These are phyloP conservation scores for Pseudonitzschia pungens DNA, from an alignment of 108 stramenopile species.

Conservation along the genomic window DNA sequence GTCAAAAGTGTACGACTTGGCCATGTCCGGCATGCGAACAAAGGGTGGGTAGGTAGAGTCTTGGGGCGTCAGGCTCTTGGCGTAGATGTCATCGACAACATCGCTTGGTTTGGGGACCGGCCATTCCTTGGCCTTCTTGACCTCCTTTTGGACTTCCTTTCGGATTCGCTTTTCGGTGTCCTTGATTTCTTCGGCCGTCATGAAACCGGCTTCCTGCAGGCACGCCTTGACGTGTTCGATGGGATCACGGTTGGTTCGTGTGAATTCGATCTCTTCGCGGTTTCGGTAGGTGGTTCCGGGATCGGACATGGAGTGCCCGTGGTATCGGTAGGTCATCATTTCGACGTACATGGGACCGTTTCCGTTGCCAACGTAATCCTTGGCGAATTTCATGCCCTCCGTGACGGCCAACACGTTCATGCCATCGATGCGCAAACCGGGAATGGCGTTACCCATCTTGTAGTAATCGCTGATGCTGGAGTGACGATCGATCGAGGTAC, in stretches of 20 bases:
- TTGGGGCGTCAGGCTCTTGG: constrained; percentile 52
- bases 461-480: constrained; percentile 95
- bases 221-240: constrained; percentile 96
- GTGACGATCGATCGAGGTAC: constrained; percentile 96
- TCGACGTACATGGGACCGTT: constrained; percentile 99
- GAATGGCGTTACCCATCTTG: constrained; percentile 99
- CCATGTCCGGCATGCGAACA: constrained; percentile 87
- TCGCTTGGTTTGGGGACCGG: constrained; percentile 48
- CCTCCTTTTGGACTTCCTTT: constrained; percentile 88
- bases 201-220: constrained; percentile 86
- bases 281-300: constrained; percentile 99
- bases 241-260: constrained; percentile 95
- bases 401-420: constrained; percentile 98
- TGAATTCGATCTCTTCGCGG: constrained; percentile 98
- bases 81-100: constrained; percentile 66
- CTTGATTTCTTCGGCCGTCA: constrained; percentile 94
- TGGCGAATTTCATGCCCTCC: constrained; percentile 95
- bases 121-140: constrained; percentile 86
- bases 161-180: constrained; percentile 95
- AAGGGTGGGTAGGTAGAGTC: constrained; percentile 70
- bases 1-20: constrained; percentile 53
- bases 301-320: constrained; percentile 99
- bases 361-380: constrained; percentile 91
- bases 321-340: constrained; percentile 99
- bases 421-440: constrained; percentile 95